Evolutionary conservation across 129 eudicot species (phyloP).

Genomic region (Chrysanthemum seticuspe): DNA sequence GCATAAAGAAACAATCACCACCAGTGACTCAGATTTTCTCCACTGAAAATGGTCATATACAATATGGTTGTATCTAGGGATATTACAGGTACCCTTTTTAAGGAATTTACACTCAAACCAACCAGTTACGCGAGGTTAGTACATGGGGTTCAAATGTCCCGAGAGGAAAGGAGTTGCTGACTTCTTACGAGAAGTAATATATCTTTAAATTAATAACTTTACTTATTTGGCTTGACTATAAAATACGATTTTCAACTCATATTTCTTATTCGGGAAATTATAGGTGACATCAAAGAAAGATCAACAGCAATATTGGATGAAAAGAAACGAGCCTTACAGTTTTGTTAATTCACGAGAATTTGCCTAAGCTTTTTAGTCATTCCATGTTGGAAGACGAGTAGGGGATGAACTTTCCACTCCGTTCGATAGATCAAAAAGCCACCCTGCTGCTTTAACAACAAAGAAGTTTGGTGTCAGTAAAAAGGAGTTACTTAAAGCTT

Average conservation of each 20-base stretch:
- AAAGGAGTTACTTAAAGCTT: slow-evolving; percentile 76
- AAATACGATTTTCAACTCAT: slow-evolving; percentile 2
- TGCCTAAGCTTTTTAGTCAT: slow-evolving; percentile 83
- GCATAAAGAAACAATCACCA: no score
- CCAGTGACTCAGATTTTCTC: no score
- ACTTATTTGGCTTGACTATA: not conserved
- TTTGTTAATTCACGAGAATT: slow-evolving; percentile 65
- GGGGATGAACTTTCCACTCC: slow-evolving; percentile 81
- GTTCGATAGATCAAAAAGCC: slow-evolving; percentile 77
- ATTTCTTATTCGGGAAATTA: slow-evolving; percentile 4
- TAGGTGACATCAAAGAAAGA: slow-evolving; percentile 83
- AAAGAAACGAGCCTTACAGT: slow-evolving; percentile 46
- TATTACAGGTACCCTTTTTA: no score
- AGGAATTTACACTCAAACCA: no score
- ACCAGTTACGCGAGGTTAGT: not conserved
- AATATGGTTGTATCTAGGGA: no score
- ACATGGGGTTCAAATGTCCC: slow-evolving; percentile 74
- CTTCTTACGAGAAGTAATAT: slow-evolving; percentile 70
- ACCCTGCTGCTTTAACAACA: slow-evolving; percentile 80
- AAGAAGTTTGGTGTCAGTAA: slow-evolving; percentile 67
- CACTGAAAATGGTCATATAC: no score
- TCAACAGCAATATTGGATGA: slow-evolving; percentile 73
- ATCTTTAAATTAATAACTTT: not conserved
- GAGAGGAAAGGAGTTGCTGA: slow-evolving; percentile 82
- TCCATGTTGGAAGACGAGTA: slow-evolving; percentile 73